Conservation (phyloP, 1,284 basidiomycete genomes). For the Fomitiporia mediterranea region DNA sequence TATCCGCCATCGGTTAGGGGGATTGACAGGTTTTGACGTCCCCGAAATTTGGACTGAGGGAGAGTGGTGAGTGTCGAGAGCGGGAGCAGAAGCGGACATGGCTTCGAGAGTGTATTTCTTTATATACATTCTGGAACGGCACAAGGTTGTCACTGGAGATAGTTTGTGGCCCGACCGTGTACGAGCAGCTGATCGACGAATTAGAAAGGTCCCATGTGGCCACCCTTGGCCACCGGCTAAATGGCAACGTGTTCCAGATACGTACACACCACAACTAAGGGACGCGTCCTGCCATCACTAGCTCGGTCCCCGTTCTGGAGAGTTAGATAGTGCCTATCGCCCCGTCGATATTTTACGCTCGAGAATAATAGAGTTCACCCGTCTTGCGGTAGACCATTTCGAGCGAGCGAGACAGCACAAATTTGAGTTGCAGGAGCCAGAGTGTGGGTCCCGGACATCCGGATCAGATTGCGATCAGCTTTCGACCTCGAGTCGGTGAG, state of each 20-base stretch:
- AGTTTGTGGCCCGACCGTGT: conserved; percentile 2
- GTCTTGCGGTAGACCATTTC: too few relatives aligned
- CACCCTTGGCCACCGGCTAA: conserved; percentile 4
- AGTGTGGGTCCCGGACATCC: background rate
- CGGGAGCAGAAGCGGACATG: background rate
- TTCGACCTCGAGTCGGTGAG: background rate
- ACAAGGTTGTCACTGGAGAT: background rate
- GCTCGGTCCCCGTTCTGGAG: too few relatives aligned
- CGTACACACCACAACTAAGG: background rate
- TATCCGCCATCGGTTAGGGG: background rate
- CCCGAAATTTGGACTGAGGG: background rate
- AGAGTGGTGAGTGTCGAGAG: background rate
- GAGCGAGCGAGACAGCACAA: too few relatives aligned
- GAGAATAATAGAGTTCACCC: too few relatives aligned
- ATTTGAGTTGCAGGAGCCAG: background rate
- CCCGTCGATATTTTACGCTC: too few relatives aligned
- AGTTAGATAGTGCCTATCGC: too few relatives aligned
- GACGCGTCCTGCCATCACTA: too few relatives aligned
- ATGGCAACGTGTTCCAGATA: conserved; percentile 1
- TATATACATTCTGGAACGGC: background rate
- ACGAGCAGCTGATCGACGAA: conserved; percentile 6
- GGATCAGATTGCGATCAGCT: background rate
- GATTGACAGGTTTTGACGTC: background rate
- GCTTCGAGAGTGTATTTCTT: background rate
- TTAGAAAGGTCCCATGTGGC: conserved; percentile 1